phyloP scores from a whole-genome alignment of 1,284 basidiomycete genomes.

The Ceratobasidium sp. region DNA sequence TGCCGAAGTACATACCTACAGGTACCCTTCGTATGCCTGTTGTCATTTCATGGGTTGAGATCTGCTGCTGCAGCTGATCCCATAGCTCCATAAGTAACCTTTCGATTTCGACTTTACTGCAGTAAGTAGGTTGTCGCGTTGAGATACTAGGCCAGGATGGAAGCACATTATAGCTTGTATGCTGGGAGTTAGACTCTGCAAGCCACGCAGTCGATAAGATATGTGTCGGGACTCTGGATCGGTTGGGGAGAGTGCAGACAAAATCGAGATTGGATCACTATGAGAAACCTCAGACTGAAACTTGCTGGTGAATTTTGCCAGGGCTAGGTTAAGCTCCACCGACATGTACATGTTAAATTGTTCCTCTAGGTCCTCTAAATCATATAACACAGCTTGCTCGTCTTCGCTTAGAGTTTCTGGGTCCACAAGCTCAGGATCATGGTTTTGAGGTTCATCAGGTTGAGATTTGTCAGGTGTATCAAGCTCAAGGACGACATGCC shows the following conservation, averaged over 20 bases:
- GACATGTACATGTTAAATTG: not conserved
- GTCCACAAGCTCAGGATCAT: not conserved
- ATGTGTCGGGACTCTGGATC: not conserved
- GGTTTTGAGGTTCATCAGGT: not conserved
- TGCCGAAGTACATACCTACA: no score
- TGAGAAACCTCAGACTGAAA: not conserved
- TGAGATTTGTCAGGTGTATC: not conserved
- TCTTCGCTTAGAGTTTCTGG: not conserved
- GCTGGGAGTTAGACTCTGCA: not conserved
- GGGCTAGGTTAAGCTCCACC: not conserved
- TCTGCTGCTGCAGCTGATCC: not conserved
- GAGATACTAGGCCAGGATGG: not conserved
- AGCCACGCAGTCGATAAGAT: not conserved
- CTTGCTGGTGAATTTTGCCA: not conserved
- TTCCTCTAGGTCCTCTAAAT: not conserved
- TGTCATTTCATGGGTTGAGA: no score
- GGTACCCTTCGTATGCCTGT: no score
- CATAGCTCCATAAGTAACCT: not conserved
- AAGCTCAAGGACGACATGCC: not conserved
- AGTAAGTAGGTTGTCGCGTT: slow-evolving; percentile 5
- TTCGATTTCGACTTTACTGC: not conserved
- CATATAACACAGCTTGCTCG: not conserved
- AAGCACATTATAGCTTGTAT: not conserved
- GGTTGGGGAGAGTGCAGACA: not conserved
- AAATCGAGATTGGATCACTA: not conserved